Base-by-base conservation (phyloP, 2,329 filamentous ascomycete genomes). In the Pseudophaeomoniella oleicola region DNA sequence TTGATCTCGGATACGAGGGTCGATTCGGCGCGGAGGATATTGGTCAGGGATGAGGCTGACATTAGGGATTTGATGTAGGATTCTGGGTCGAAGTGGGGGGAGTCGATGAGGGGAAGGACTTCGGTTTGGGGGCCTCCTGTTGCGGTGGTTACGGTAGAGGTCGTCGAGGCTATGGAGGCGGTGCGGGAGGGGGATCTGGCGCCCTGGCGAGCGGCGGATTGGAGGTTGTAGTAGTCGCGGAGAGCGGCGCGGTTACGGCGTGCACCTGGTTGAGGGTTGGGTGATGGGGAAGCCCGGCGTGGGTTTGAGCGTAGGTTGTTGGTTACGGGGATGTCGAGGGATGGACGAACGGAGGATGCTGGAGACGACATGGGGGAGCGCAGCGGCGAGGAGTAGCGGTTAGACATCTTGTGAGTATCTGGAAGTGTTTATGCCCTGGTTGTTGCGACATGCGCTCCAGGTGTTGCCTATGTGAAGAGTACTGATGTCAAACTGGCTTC, bases 171-270 rank as follows among this genome's bases (percentile, higher is more conserved):
- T 18, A 58, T 49, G 38, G 57, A 60, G 32, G 51, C 51, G 16
- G 56, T 55, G 38, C 50, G 58, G 37, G 36, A 53, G 49, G 59
- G 53, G 3, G 66, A 55, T 45, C 77, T 79, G 22, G 22, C 22
- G n/a, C n/a, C n/a, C 9, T 6, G 6, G n/a, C 22, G 22, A 27
- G 6, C n/a, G n/a, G 6, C n/a, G 22, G 22, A 9, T n/a, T 27
- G 22, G 22, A 96, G 71, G 53, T 90, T 90, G 62, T 96, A 96
- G 66, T 94, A 96, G 53, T 94, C 86, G 49, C 90, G 81, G 14
- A 96, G 71, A 4, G 88, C 88, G 38, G 81, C 75, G 45, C 88
- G 81, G 60, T 93, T 93, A 42, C 81, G 70, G 39, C 72, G 68
- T 14, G 54, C 49, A 34, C 46, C 86, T 80, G 61, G 90, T 90